These are phyloP conservation scores for Lecanoromycetidae sp. DNA, from an alignment of 2,329 filamentous ascomycete genomes.

Conservation along the genomic window DNA sequence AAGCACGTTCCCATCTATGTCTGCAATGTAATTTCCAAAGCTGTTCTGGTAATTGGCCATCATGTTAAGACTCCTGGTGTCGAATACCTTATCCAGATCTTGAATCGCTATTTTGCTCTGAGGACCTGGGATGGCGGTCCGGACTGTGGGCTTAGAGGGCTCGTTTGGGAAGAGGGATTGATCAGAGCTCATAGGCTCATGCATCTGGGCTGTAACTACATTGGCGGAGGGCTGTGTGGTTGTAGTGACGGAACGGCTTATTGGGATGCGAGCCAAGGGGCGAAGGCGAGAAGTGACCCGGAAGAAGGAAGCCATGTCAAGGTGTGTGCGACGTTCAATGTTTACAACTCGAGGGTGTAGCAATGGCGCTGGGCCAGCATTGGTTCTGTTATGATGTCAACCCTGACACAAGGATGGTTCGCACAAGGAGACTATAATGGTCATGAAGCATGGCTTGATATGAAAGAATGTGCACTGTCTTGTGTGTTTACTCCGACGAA, in stretches of 20 bases:
- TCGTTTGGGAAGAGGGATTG: constrained; percentile 47
- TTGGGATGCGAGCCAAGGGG: background rate
- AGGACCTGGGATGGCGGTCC: constrained; percentile 60
- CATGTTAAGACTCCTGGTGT: constrained; percentile 77
- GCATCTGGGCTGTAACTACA: constrained; percentile 20
- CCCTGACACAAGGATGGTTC: background rate
- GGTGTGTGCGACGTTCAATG: background rate
- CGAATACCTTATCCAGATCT: constrained; percentile 67
- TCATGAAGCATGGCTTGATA: background rate
- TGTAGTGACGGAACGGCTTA: constrained; percentile 26
- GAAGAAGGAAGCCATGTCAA: constrained; percentile 13
- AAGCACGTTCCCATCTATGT: constrained; percentile 40
- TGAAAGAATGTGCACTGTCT: no score
- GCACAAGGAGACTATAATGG: background rate
- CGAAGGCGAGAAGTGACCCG: constrained; percentile 8
- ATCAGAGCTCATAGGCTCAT: constrained; percentile 21
- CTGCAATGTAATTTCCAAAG: constrained; percentile 60
- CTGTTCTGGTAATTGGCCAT: constrained; percentile 63
- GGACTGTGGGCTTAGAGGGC: constrained; percentile 42
- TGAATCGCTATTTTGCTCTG: constrained; percentile 56
- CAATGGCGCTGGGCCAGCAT: background rate
- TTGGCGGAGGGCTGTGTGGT: constrained; percentile 23
- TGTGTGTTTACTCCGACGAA: no score
- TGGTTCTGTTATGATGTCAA: background rate
- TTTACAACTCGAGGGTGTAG: background rate